Conservation (phyloP, 768 basidiomycete genomes). For the Russula brevipes region DNA sequence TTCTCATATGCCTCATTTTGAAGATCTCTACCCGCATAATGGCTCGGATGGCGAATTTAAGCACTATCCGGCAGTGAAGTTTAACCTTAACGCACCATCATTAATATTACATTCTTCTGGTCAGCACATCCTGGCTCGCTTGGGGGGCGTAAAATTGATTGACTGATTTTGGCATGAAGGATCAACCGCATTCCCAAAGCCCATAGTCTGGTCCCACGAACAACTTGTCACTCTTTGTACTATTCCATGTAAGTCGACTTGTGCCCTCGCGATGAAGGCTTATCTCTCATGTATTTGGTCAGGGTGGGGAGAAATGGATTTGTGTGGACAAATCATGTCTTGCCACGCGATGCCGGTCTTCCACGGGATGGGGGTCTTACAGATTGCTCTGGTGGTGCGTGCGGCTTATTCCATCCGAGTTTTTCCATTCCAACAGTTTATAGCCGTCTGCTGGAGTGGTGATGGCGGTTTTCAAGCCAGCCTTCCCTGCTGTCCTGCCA, state of each 20-base stretch:
- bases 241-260: constrained; percentile 17
- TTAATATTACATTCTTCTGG: constrained; percentile 33
- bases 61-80: constrained; percentile 18
- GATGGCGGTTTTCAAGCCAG: constrained; percentile 32
- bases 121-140: constrained; percentile 1
- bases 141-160: not conserved
- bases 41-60: constrained; percentile 8
- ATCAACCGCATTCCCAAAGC: constrained; percentile 32
- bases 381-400: constrained; percentile 28
- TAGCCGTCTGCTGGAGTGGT: constrained; percentile 30
- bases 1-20: constrained; percentile 26
- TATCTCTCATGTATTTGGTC: not conserved
- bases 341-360: constrained; percentile 33
- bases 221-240: constrained; percentile 10
- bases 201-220: constrained; percentile 27
- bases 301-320: constrained; percentile 28
- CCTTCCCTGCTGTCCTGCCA: constrained; percentile 28
- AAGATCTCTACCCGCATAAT: constrained; percentile 24
- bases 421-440: not conserved
- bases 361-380: constrained; percentile 32
- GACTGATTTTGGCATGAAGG: constrained; percentile 17
- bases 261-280: not conserved
- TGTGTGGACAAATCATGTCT: constrained; percentile 28
- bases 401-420: not conserved
- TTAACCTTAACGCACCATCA: constrained; percentile 21